Base-by-base conservation (phyloP, 2,329 filamentous ascomycete species). In the Talaromyces sp. region DNA sequence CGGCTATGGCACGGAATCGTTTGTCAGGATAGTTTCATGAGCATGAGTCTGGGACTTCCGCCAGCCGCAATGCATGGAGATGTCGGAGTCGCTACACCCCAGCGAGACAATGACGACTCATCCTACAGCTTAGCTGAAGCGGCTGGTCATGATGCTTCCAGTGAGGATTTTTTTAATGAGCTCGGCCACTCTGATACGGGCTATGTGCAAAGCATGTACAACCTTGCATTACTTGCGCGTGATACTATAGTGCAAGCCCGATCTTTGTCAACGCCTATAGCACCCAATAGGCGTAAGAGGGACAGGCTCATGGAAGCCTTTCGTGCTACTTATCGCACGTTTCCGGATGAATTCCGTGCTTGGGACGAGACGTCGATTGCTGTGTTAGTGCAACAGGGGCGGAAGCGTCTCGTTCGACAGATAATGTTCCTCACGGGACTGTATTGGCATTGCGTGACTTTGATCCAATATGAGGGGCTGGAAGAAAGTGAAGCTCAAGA, bases 1-100 rank as follows among this genome's bases (percentile, higher is more conserved):
- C 51, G 59, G 13, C 50, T 60, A 2, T 60, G 59, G 59, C 59
- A 60, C 15, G 54, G 48, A 0, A 53, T 60, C 9, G 55, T 60
- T 7, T 60, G 59, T 17, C 59, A 60, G 43, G 59, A 60, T 21
- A 60, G 59, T 39, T 60, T 60, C 33, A 60, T 60, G 59, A 60
- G 59, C 15, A 60, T 60, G 59, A 54, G 54, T 35, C 55, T 60
- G 2, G 39, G 50, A 28, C 55, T 60, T n/a, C 55, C 59, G 13
- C 55, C 59, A 1, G 48, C 55, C 9, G 35, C 59, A 1, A 60
- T 43, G 25, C 43, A 60, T 48, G 53, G 31, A 7, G 59, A 60
- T 15, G 52, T 60, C 15, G 59, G 57, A 21, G 39, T n/a, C 33
- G 59, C 59, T 11, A 50, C 55, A 5, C 59, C 59, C 3, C 43